phyloP scores from a whole-genome alignment of 345 rosid species.

The Murraya paniculata region DNA sequence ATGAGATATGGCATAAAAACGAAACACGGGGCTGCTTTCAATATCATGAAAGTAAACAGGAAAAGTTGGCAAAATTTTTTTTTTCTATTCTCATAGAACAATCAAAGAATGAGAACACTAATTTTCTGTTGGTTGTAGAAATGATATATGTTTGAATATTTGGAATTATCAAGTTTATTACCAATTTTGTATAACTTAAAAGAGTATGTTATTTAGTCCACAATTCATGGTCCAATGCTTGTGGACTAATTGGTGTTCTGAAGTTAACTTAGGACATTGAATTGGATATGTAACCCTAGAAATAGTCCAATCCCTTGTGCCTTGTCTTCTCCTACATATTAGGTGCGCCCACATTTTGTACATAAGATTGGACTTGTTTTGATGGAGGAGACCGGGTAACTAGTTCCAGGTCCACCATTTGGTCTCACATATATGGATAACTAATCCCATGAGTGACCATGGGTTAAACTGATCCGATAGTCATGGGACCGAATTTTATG shows the following conservation, averaged over 20 bases:
- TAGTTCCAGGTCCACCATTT: not conserved
- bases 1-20: not conserved
- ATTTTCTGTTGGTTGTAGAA: not conserved
- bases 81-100: not conserved
- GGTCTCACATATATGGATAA: not conserved
- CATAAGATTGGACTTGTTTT: not conserved
- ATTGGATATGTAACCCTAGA: not conserved
- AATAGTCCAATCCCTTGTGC: not conserved
- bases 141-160: not conserved
- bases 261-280: not conserved
- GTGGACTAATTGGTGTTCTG: not conserved
- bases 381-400: not conserved
- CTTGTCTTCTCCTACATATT: not conserved
- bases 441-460: not conserved
- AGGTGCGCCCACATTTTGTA: not conserved
- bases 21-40: not conserved
- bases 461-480: not conserved
- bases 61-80: not conserved
- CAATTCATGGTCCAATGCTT: not conserved
- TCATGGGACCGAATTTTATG: not conserved
- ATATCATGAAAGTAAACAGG: too few relatives aligned
- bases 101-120: not conserved
- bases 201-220: too few relatives aligned
- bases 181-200: too few relatives aligned
- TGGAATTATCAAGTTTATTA: not conserved